These are phyloP conservation scores for Drechslerella coelobrocha DNA, from an alignment of 2,329 filamentous ascomycete species.

Conservation along the genomic window DNA sequence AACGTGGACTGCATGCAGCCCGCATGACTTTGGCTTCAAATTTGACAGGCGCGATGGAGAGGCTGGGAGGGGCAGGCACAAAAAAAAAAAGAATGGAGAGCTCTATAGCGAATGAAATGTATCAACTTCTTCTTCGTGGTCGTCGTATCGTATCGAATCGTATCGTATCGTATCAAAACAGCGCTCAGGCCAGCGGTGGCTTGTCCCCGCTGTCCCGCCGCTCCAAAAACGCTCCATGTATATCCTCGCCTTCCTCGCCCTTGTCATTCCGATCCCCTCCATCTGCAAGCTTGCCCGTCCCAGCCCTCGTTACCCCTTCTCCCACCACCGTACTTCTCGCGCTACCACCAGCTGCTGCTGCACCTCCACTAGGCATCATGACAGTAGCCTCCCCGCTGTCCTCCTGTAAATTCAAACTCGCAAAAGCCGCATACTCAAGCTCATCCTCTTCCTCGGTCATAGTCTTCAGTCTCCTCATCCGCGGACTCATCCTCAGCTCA, in stretches of 20 bases:
- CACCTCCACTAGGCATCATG: conserved; percentile 1
- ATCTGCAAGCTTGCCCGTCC: neutral
- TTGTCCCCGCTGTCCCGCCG: conserved; percentile 29
- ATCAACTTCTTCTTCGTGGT: too few species aligned
- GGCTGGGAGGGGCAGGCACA: neutral
- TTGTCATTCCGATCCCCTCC: neutral
- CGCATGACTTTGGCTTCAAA: neutral
- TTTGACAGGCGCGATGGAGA: too few species aligned
- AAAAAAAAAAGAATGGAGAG: neutral
- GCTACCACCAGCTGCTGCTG: conserved; percentile 17
- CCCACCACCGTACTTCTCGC: conserved; percentile 37
- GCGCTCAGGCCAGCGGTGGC: conserved; percentile 19
- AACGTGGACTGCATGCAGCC: neutral
- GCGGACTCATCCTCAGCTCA: conserved; percentile 36
- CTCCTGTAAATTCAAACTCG: conserved; percentile 26
- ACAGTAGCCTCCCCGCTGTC: neutral
- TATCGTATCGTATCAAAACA: neutral
- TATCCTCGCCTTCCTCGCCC: conserved; percentile 28
- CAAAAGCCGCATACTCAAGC: conserved; percentile 47
- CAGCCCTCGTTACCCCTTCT: conserved; percentile 22
- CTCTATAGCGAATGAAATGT: too few species aligned
- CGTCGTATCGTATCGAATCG: neutral
- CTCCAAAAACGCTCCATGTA: conserved; percentile 43
- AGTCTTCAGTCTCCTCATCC: conserved; percentile 28
- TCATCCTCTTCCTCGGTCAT: conserved; percentile 42